A percentile compares a stretch with the other conserved stretches of the same genome.
Conservation (phyloP, 176 grass and related monocot genomes). For the Olyra latifolia region DNA sequence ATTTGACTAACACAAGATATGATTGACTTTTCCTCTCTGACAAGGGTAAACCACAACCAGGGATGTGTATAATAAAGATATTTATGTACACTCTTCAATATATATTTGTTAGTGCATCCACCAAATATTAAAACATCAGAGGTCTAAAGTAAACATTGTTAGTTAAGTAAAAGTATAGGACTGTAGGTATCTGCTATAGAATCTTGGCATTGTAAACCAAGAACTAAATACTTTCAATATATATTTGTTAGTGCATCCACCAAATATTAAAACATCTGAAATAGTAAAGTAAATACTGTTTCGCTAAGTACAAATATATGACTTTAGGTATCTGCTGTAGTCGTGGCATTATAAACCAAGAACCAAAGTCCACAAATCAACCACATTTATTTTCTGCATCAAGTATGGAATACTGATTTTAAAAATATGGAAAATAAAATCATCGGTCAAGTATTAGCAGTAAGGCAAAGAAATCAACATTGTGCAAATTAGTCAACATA, state of each 20-base stretch:
- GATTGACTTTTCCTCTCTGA: neutral
- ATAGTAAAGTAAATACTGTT: neutral
- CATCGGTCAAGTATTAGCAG: neutral
- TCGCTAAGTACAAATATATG: neutral
- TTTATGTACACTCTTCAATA: neutral
- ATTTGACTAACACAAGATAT: neutral
- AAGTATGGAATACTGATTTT: neutral
- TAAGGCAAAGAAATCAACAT: constrained; percentile 10
- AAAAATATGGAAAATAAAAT: neutral
- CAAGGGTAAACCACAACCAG: neutral
- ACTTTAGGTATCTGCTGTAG: neutral
- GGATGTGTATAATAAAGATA: neutral
- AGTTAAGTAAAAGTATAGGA: neutral
- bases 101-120: neutral
- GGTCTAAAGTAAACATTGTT: neutral
- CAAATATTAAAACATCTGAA: neutral
- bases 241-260: neutral
- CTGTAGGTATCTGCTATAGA: neutral
- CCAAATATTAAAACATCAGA: neutral
- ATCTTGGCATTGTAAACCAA: neutral
- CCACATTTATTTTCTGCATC: neutral
- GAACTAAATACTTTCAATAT: neutral
- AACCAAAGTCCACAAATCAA: neutral
- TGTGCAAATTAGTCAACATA: too few species aligned
- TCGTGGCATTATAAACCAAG: neutral